phyloP scores from a whole-genome alignment of 257 asterid species.

The Rehmannia glutinosa region DNA sequence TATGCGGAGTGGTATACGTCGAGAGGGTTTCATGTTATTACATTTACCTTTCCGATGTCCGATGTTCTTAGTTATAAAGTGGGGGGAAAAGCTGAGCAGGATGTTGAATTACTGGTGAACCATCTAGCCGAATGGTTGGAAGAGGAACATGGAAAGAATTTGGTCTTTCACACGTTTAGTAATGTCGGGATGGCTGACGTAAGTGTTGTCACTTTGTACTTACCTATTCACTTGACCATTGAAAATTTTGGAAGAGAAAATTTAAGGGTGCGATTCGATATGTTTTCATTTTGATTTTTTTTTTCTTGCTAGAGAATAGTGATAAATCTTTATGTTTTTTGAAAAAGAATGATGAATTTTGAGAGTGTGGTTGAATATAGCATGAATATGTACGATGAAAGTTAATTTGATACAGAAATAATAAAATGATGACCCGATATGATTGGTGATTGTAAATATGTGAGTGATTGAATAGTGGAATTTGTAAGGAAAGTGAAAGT shows the following conservation, averaged over 20 bases:
- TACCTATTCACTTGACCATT: background rate
- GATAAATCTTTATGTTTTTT: no score
- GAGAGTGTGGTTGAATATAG: no score
- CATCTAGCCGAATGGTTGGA: conserved; percentile 95
- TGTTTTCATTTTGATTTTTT: no score
- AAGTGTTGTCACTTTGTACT: conserved; percentile 32
- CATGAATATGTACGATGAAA: no score
- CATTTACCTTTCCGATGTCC: conserved; percentile 89
- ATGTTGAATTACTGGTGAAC: conserved; percentile 64
- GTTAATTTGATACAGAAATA: no score
- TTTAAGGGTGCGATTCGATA: no score
- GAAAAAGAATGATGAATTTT: no score
- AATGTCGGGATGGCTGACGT: conserved; percentile 96
- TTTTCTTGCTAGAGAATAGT: no score
- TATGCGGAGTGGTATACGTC: conserved; percentile 93
- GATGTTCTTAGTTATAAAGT: conserved; percentile 74
- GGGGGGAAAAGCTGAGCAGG: conserved; percentile 93
- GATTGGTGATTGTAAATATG: no score
- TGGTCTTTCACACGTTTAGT: conserved; percentile 92
- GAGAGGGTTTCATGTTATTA: conserved; percentile 81
- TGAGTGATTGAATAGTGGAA: no score
- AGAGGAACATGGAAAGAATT: conserved; percentile 72
- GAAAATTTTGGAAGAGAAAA: background rate
- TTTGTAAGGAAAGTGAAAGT: no score
- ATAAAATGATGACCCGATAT: no score